Percentiles rank a stretch among this genome's conserved stretches.
Conservation (phyloP, 2,329 filamentous ascomycete genomes). For the Coniochaeta sp. region DNA sequence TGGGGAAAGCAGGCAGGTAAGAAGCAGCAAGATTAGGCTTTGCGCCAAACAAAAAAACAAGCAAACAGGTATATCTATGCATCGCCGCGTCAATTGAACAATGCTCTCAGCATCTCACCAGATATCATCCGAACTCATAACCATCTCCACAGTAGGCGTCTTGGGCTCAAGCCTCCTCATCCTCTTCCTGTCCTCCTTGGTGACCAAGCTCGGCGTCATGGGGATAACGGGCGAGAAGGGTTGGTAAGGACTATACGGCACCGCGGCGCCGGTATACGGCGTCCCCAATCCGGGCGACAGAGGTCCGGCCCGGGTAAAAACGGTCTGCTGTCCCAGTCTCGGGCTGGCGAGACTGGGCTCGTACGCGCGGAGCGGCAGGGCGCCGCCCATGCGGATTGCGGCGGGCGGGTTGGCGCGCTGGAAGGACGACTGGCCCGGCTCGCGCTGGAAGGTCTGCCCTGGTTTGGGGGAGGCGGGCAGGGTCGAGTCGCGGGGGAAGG, state of each 20-base stretch:
- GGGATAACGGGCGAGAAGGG: conserved; percentile 70
- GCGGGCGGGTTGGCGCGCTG: conserved; percentile 39
- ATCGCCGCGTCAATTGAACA: too few relatives aligned
- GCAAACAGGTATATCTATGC: conserved; percentile 5
- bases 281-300: conserved; percentile 54
- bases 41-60: too few relatives aligned
- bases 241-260: conserved; percentile 74
- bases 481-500: conserved; percentile 1
- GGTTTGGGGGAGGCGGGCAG: too few relatives aligned
- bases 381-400: conserved; percentile 49
- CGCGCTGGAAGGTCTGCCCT: too few relatives aligned
- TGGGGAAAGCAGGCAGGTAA: too few relatives aligned
- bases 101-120: too few relatives aligned
- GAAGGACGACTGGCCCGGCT: neutral
- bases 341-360: conserved; percentile 50
- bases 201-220: conserved; percentile 69
- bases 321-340: conserved; percentile 54
- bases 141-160: conserved; percentile 56
- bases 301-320: conserved; percentile 49
- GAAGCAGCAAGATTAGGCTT: too few relatives aligned
- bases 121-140: conserved; percentile 54
- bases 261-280: conserved; percentile 53
- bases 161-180: conserved; percentile 58
- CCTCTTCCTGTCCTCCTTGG: conserved; percentile 61
- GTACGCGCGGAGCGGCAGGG: conserved; percentile 55